Percentiles rank a stretch among this genome's conserved stretches.
Conservation (phyloP, 306 rosid species). For the Cajanus cajan region DNA sequence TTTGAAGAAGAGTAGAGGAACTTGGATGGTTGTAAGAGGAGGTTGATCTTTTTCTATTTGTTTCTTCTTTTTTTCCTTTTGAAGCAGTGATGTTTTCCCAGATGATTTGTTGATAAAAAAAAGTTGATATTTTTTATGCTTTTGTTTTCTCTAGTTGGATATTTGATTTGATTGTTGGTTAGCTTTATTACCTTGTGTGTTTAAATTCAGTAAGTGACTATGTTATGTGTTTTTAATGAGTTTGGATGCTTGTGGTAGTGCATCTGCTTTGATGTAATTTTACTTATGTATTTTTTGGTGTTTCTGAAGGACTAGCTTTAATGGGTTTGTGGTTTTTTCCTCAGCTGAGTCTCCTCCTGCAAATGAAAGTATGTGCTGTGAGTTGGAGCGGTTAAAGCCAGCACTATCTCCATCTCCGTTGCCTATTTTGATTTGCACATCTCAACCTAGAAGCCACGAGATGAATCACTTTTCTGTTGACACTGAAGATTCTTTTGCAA, state of each 20-base stretch:
- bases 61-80: not conserved
- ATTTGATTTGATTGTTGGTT: slow-evolving; percentile 7
- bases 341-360: slow-evolving; percentile 40
- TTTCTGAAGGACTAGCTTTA: not conserved
- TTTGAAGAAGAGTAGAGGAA: not conserved
- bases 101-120: not conserved
- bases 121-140: not conserved
- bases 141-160: not conserved
- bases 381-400: slow-evolving; percentile 45
- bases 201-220: not conserved
- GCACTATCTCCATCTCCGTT: slow-evolving; percentile 14
- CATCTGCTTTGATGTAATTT: not conserved
- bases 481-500: slow-evolving; percentile 75
- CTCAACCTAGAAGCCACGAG: slow-evolving; percentile 28
- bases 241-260: not conserved
- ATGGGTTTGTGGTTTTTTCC: slow-evolving; percentile 4
- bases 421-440: slow-evolving; percentile 21
- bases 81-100: not conserved
- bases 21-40: not conserved
- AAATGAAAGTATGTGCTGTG: slow-evolving; percentile 62
- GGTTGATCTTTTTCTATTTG: not conserved
- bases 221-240: not conserved
- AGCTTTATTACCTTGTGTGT: not conserved
- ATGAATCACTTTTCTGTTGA: slow-evolving; percentile 79
- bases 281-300: not conserved